Percentiles rank a stretch among this genome's conserved stretches.
These are phyloP conservation scores for Globisporangium recalcitrans DNA, from an alignment of 352 stramenopile species.

Conservation along the genomic window DNA sequence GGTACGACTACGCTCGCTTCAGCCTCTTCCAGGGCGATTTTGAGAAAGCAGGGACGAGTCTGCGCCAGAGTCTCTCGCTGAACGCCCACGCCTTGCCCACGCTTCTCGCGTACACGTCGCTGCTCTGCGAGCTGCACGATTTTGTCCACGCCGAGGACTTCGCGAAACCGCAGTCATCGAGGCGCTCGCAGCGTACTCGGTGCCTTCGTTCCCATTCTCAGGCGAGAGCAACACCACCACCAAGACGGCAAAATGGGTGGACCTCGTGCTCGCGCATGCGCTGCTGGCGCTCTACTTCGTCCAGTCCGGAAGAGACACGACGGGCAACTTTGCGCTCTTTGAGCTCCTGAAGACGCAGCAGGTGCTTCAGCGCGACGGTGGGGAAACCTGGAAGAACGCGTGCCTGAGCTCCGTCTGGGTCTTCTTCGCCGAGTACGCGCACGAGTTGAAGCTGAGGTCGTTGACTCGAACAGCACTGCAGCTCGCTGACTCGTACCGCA, in stretches of 20 bases:
- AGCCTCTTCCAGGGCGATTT: slow-evolving; percentile 40
- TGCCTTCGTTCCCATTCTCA: slow-evolving; percentile 2
- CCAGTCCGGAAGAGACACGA: slow-evolving; percentile 36
- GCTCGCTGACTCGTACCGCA: slow-evolving; percentile 29
- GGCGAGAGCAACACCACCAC: background rate
- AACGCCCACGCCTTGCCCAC: slow-evolving; percentile 33
- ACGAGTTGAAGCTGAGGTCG: slow-evolving; percentile 37
- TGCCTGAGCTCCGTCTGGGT: slow-evolving; percentile 59
- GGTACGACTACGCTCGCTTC: slow-evolving; percentile 66
- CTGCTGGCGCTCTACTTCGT: slow-evolving; percentile 60
- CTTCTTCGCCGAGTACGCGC: slow-evolving; percentile 36
- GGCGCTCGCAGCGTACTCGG: slow-evolving; percentile 18
- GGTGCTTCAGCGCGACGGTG: slow-evolving; percentile 21
- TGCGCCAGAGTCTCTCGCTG: slow-evolving; percentile 56
- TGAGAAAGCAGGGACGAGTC: slow-evolving; percentile 46
- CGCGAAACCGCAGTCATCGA: slow-evolving; percentile 35
- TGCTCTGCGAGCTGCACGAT: slow-evolving; percentile 59
- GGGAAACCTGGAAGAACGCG: slow-evolving; percentile 14
- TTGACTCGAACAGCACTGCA: slow-evolving; percentile 32
- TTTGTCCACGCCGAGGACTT: slow-evolving; percentile 37
- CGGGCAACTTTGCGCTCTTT: slow-evolving; percentile 57
- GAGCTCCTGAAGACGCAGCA: slow-evolving; percentile 61
- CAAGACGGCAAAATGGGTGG: background rate
- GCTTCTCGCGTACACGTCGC: slow-evolving; percentile 43
- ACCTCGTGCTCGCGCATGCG: slow-evolving; percentile 42